phyloP scores from a whole-genome alignment of 352 stramenopile species.

The Elongisporangium prolatum region DNA sequence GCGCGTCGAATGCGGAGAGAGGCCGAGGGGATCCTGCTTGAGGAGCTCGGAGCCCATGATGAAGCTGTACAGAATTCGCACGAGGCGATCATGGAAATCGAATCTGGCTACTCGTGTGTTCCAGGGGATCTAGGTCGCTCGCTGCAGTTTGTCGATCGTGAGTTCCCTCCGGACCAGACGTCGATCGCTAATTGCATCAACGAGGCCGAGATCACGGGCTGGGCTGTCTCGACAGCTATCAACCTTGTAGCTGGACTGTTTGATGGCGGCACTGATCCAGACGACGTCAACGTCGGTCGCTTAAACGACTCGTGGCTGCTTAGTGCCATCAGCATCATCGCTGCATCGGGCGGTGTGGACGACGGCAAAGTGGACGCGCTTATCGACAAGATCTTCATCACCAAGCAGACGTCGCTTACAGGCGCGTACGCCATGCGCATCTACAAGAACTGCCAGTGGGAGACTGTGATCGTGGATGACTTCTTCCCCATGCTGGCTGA shows the following conservation, averaged over 20 bases:
- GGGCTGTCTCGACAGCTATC: constrained; percentile 84
- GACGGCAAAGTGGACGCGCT: constrained; percentile 86
- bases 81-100: constrained; percentile 83
- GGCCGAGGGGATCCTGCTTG: constrained; percentile 46
- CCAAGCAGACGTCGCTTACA: constrained; percentile 87
- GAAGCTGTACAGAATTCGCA: constrained; percentile 78
- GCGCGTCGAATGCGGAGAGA: constrained; percentile 65
- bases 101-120: constrained; percentile 74
- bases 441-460: constrained; percentile 91
- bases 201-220: constrained; percentile 55
- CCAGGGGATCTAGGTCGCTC: constrained; percentile 71
- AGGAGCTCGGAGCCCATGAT: constrained; percentile 41
- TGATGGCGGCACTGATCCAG: constrained; percentile 88
- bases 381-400: constrained; percentile 88
- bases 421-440: constrained; percentile 90
- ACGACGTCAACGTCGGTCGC: constrained; percentile 80
- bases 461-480: constrained; percentile 91
- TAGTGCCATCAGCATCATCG: constrained; percentile 88
- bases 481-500: constrained; percentile 82
- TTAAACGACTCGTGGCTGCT: constrained; percentile 90
- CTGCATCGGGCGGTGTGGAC: constrained; percentile 83
- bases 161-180: constrained; percentile 81
- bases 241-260: constrained; percentile 88
- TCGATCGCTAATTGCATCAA: constrained; percentile 63
- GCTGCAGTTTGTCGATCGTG: constrained; percentile 86